These are phyloP conservation scores for Sarocladium brachiariae DNA, from an alignment of 2,329 filamentous ascomycete genomes.

Conservation along the genomic window DNA sequence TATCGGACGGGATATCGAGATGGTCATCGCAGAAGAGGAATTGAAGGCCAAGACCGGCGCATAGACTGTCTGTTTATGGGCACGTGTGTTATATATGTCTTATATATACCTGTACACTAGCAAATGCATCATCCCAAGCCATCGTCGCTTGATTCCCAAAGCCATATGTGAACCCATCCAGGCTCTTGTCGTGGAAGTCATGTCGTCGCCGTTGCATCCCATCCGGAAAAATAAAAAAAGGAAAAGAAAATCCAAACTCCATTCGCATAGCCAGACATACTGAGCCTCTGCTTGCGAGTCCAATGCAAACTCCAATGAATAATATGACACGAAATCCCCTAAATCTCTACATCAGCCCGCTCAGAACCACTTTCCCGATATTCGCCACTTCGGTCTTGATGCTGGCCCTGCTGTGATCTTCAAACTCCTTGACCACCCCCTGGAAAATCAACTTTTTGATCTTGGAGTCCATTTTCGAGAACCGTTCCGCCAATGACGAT, in stretches of 20 bases:
- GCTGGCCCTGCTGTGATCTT: conserved; percentile 71
- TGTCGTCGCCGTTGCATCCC: neutral
- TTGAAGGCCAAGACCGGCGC: conserved; percentile 20
- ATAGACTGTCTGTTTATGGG: neutral
- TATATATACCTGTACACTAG: no score
- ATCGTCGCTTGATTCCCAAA: no score
- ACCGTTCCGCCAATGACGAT: conserved; percentile 69
- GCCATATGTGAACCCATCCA: no score
- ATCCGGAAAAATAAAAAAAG: no score
- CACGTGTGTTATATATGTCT: neutral
- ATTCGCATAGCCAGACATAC: no score
- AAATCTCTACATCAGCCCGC: conserved; percentile 61
- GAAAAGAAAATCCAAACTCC: no score
- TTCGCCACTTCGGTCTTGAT: conserved; percentile 77
- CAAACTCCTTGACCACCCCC: conserved; percentile 84
- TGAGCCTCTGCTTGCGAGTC: no score
- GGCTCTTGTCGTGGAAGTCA: neutral
- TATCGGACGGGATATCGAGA: conserved; percentile 65
- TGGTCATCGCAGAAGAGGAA: conserved; percentile 58
- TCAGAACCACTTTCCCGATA: conserved; percentile 81
- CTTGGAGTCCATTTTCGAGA: conserved; percentile 79
- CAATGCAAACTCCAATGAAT: neutral
- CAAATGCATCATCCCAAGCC: no score
- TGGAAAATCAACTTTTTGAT: conserved; percentile 85
- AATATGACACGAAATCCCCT: neutral